A percentile compares a stretch with the other conserved stretches of the same genome.
These are phyloP conservation scores for Candida anglica DNA, from an alignment of 805 yeast species.

Conservation along the genomic window DNA sequence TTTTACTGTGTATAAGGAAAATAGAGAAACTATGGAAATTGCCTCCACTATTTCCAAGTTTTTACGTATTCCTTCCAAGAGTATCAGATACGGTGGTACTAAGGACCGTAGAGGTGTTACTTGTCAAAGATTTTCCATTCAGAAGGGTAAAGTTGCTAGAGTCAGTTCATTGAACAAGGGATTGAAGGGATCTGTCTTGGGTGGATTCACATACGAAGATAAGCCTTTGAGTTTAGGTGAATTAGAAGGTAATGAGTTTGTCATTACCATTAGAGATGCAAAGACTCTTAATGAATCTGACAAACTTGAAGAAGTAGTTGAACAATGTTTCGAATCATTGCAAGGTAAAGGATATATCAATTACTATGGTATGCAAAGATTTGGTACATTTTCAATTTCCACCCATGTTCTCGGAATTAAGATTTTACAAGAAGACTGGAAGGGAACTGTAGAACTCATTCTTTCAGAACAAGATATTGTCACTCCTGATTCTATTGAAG, in stretches of 20 bases:
- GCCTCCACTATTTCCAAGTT: constrained; percentile 70
- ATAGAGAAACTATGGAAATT: constrained; percentile 96
- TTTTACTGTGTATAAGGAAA: constrained; percentile 84
- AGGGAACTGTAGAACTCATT: constrained; percentile 71
- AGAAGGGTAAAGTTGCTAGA: constrained; percentile 68
- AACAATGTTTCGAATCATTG: constrained; percentile 53
- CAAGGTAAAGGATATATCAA: constrained; percentile 77
- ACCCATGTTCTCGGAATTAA: constrained; percentile 82
- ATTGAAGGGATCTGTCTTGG: constrained; percentile 72
- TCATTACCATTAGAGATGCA: constrained; percentile 79
- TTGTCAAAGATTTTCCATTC: constrained; percentile 73
- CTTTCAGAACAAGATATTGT: constrained; percentile 83
- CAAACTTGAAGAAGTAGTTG: constrained; percentile 44
- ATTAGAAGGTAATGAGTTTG: constrained; percentile 82
- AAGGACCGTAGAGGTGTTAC: constrained; percentile 96
- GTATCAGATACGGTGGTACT: constrained; percentile 86
- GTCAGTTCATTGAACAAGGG: constrained; percentile 73
- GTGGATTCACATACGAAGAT: constrained; percentile 70
- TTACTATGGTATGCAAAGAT: constrained; percentile 97
- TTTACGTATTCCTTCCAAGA: constrained; percentile 67
- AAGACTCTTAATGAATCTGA: constrained; percentile 27
- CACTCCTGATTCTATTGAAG: constrained; percentile 76
- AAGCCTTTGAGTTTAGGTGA: constrained; percentile 72
- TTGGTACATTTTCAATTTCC: constrained; percentile 92
- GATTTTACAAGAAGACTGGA: constrained; percentile 71